Evolutionary conservation across 768 basidiomycete genomes (phyloP), one percentile per base, ranked within the genome.

Genomic region (Serendipita sp.): DNA sequence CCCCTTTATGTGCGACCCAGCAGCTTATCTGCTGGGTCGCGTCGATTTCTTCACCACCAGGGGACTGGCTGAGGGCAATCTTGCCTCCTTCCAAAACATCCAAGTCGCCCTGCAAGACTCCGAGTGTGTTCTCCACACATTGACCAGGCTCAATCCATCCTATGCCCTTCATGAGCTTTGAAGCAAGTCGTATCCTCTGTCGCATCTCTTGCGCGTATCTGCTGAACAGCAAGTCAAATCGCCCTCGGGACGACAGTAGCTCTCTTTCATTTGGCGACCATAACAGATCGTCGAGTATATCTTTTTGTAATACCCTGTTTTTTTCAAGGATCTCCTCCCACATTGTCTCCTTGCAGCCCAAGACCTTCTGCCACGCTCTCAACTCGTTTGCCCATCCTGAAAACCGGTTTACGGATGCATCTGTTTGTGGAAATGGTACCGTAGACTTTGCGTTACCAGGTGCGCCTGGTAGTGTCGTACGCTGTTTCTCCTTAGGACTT

Each of bases 311-410:
- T 16, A 8, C 30, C 5, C 18, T 7, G 10, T 36, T 36, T 60
- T 30, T 36, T 10, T 32, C 35, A n/a, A 60, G 23, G 18, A 32
- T 32, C 35, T 60, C 56, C n/a, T 60, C 56, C 56, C 56, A 60
- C 56, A 60, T 60, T 10, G 56, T n/a, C 32, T 60, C 56, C 35
- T 60, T 60, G 56, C 56, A 60, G 10, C 56, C 56, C 16, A 60
- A n/a, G 8, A 60, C 56, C 10, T 23, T 10, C n/a, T 60, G 56
- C 56, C 56, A 60, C 23, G 56, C 56, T 28, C 56, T 23, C 23
- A 60, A 28, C 30, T 51, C 48, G n/a, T 51, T 51, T 51, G 48
- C 48, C 48, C 48, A 51, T 8, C 30, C 48, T 7, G 30, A 51
- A 18, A 51, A 16, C 8, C 30, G 5, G 48, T 32, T 5, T 7